Conservation (phyloP, 1,284 basidiomycete genomes). For the Fomitopsis schrenkii region DNA sequence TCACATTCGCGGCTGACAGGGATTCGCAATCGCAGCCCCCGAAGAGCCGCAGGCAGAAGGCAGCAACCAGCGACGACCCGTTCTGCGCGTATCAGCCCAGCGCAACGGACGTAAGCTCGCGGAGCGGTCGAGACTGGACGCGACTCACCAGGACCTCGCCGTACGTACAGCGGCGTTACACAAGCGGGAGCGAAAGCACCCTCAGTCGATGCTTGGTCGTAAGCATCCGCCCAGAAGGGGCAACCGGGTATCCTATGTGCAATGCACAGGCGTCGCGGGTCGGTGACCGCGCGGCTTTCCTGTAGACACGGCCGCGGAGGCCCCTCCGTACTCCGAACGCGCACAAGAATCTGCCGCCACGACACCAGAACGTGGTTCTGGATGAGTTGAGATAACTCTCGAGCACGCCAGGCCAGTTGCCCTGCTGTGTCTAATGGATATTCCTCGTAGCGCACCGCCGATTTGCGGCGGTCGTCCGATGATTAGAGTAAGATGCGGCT, state of each 20-base stretch:
- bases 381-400: not conserved
- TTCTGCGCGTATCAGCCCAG: not conserved
- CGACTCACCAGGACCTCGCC: not conserved
- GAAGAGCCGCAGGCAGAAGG: not conserved
- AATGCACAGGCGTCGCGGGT: not conserved
- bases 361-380: not conserved
- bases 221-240: not conserved
- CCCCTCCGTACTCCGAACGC: not conserved
- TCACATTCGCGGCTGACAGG: not conserved
- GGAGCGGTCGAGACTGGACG: not conserved
- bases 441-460: not conserved
- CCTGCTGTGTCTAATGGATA: not conserved
- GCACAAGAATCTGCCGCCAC: not conserved
- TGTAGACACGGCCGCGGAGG: not conserved
- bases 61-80: not conserved
- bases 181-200: not conserved
- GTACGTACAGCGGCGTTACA: not conserved
- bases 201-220: not conserved
- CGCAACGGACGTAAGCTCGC: not conserved
- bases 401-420: not conserved
- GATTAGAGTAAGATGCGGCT: no score
- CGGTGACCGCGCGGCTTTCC: not conserved
- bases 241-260: not conserved
- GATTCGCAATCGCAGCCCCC: not conserved
- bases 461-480: not conserved